phyloP scores from a whole-genome alignment of 441 rosid genomes.

The Flueggea neowawraea region DNA sequence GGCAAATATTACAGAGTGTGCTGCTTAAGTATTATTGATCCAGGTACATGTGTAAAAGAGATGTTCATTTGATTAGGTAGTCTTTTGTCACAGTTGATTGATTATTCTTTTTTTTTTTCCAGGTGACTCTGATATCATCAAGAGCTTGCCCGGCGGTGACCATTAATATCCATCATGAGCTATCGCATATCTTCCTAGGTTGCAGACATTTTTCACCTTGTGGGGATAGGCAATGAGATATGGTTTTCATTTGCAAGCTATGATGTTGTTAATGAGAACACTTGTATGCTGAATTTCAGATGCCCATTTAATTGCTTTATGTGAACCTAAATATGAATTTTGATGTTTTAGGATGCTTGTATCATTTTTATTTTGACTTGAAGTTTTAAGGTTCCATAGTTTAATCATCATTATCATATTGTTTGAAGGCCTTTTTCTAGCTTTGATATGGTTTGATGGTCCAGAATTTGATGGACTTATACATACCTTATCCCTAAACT shows the following conservation, averaged over 20 bases:
- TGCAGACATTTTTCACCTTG: conserved; percentile 7
- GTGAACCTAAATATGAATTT: not conserved
- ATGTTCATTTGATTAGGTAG: not conserved
- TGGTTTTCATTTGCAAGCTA: conserved; percentile 6
- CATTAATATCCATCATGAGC: conserved; percentile 2
- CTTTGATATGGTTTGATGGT: too few species aligned
- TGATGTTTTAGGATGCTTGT: not conserved
- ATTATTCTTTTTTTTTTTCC: conserved; percentile 1
- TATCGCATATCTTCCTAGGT: conserved; percentile 6
- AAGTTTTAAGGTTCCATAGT: too few species aligned
- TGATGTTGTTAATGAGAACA: conserved; percentile 11
- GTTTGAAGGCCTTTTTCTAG: too few species aligned
- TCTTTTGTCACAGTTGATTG: not conserved
- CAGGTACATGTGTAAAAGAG: conserved; percentile 37
- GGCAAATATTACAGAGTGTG: conserved; percentile 87
- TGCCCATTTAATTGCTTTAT: not conserved
- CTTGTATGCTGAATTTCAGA: conserved; percentile 1
- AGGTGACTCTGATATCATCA: conserved; percentile 79
- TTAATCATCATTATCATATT: too few species aligned
- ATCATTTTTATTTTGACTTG: not conserved
- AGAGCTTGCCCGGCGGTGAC: conserved; percentile 49
- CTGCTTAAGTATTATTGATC: conserved; percentile 81
- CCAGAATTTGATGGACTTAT: too few species aligned
- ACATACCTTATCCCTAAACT: too few species aligned
- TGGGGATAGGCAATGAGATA: not conserved